Base-by-base conservation (phyloP, 208 protist genomes). In the Trypanosoma boissoni region DNA sequence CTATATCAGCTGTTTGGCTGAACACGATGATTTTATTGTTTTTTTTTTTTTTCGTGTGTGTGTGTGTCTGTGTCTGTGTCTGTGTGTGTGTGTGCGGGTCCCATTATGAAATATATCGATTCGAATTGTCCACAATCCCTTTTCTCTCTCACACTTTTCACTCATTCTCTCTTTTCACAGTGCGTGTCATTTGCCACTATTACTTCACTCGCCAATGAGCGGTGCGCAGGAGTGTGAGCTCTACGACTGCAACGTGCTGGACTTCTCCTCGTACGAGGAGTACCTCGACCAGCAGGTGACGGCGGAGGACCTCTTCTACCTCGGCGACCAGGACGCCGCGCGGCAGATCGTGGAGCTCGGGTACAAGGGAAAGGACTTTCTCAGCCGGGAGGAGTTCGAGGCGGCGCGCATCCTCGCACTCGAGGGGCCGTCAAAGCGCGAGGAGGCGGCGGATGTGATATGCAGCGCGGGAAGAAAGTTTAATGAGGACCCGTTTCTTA, bases 341-440 rank as follows among this genome's bases (percentile, higher is more conserved):
- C 76, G 98, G 18, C 74, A 87, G 42, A 93, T 99, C 10, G 96
- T 99, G 18, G 98, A 99, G 79, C 85, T 99, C 5, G 97, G 97
- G 32, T 99, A 98, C 76, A 96, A 97, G 43, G 85, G 87, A 32
- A 92, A 95, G 26, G 83, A 94, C 62, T 83, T 97, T 36, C 81
- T 97, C 43, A 90, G 76, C 45, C 82, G 90, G 3, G 82, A 95
- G 29, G 83, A 95, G 72, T 96, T 96, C 43, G 88, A 95, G 71
- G 86, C 79, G 9, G 78, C 81, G 6, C 82, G 88, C 27, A 64
- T 88, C 57, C 72, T 91, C 21, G 83, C 82, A 0, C 67, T 90
- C 1, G 81, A 80, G 12, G 87, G 86, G 0, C 84, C 83, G 28
- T 72, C 90, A 37, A 94, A 91, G 77, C 81, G 91, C 16, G 83